Conservation (phyloP, 1,284 basidiomycete species). For the Inonotus obliquus region DNA sequence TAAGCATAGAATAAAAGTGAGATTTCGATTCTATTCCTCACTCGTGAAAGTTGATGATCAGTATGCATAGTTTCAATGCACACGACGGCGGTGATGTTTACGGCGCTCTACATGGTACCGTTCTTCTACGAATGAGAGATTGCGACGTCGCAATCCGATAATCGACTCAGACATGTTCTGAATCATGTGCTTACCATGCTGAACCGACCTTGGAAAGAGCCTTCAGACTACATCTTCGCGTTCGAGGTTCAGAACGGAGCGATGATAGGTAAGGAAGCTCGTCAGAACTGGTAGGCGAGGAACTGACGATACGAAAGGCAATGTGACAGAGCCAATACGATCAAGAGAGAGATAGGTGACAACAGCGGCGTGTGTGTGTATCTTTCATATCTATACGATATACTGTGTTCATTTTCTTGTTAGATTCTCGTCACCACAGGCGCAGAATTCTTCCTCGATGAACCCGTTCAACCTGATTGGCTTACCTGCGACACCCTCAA, state of each 20-base stretch:
- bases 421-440: constrained; percentile 35
- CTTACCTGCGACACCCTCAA: constrained; percentile 32
- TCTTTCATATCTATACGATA: no score
- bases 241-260: constrained; percentile 43
- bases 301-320: constrained; percentile 25
- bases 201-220: constrained; percentile 38
- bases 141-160: constrained; percentile 26
- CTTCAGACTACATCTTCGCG: constrained; percentile 41
- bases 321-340: constrained; percentile 34
- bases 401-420: not conserved
- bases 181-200: constrained; percentile 37
- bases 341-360: constrained; percentile 29
- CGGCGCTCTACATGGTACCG: constrained; percentile 24
- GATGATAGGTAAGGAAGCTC: constrained; percentile 27
- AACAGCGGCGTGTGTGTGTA: constrained; percentile 29
- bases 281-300: constrained; percentile 19
- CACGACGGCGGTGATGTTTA: constrained; percentile 29
- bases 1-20: constrained; percentile 32
- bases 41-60: constrained; percentile 36
- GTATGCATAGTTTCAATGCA: constrained; percentile 33
- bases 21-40: no score
- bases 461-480: constrained; percentile 33
- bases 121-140: constrained; percentile 20
- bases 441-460: constrained; percentile 33
- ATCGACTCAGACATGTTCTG: constrained; percentile 28